Percentiles rank a stretch among this genome's conserved stretches.
Conservation (phyloP, 768 basidiomycete genomes). For the Leccinum rimulosum region DNA sequence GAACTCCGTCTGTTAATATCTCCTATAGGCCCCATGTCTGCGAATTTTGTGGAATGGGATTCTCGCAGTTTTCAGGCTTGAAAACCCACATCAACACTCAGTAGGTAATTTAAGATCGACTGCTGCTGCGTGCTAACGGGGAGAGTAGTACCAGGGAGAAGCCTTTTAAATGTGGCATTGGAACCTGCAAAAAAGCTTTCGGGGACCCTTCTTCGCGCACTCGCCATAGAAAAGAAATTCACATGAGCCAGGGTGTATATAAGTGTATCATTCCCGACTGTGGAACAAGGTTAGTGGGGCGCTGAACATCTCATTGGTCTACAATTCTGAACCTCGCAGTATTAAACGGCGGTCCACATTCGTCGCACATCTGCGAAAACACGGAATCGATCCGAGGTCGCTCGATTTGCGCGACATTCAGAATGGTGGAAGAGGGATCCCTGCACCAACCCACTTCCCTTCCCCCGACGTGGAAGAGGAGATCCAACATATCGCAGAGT, state of each 20-base stretch:
- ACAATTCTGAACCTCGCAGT: background rate
- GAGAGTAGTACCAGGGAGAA: conserved; percentile 45
- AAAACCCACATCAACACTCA: conserved; percentile 66
- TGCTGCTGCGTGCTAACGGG: conserved; percentile 8
- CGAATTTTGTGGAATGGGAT: conserved; percentile 48
- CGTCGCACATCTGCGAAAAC: conserved; percentile 50
- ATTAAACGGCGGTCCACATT: conserved; percentile 67
- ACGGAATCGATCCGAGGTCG: conserved; percentile 33
- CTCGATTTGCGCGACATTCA: conserved; percentile 25
- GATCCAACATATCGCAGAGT: background rate
- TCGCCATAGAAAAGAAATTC: conserved; percentile 63
- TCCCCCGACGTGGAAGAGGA: conserved; percentile 4
- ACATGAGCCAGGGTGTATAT: conserved; percentile 41
- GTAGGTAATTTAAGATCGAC: conserved; percentile 39
- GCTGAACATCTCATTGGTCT: background rate
- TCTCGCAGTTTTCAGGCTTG: conserved; percentile 58
- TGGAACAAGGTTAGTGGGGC: conserved; percentile 40
- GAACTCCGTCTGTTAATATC: background rate
- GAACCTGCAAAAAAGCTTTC: conserved; percentile 49
- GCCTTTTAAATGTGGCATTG: conserved; percentile 50
- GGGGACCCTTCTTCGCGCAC: conserved; percentile 69
- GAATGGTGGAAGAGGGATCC: background rate
- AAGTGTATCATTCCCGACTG: conserved; percentile 47
- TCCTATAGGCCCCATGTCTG: conserved; percentile 51
- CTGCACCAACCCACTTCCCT: conserved; percentile 16